Base-by-base conservation (phyloP, 2,329 filamentous ascomycete genomes). In the Xylariaceae sp. region DNA sequence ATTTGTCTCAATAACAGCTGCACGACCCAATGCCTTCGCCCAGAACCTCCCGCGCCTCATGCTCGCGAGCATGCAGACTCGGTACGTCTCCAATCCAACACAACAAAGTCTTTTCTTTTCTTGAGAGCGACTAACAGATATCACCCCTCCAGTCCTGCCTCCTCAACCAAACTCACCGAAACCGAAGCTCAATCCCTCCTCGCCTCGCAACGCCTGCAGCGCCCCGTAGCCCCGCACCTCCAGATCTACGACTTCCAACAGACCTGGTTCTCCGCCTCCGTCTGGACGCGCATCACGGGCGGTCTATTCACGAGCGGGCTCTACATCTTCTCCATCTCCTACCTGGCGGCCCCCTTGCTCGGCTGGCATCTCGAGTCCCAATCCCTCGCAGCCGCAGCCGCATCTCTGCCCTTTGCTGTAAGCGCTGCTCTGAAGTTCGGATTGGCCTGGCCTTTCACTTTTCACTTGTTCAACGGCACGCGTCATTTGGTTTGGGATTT, bases 221-320 rank as follows among this genome's bases (percentile, higher is more conserved):
- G 91, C 42, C 91, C 91, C 64, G 77, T 95, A 59, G 79, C 88
- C 37, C 91, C 91, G 44, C 90, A 96, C 66, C 80, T 96, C 53
- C 67, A 72, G 62, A 91, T 94, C 79, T 96, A 96, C 82, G 79
- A 82, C 67, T 80, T 85, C 49, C 82, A 88, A 68, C 86, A 96
- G 71, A 93, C 88, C 59, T 95, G 84, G 85, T 84, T 88, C 68
- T 76, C 77, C 57, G 83, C 82, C 58, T 82, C 75, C 47, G 76
- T 77, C 55, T 77, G 88, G 70, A 87, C 90, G 74, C 89, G 91
- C 62, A 82, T 95, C 72, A 92, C 88, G n/a, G 91, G 88, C 60
- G 71, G 77, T 63, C 68, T 76, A 49, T 77, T 94, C 56, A 84
- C 83, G 49, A 87, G 85, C 54, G 70, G 74, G 40, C 76, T 95